Base-by-base conservation (phyloP, 768 basidiomycete species). In the Macrocybe gigantea region DNA sequence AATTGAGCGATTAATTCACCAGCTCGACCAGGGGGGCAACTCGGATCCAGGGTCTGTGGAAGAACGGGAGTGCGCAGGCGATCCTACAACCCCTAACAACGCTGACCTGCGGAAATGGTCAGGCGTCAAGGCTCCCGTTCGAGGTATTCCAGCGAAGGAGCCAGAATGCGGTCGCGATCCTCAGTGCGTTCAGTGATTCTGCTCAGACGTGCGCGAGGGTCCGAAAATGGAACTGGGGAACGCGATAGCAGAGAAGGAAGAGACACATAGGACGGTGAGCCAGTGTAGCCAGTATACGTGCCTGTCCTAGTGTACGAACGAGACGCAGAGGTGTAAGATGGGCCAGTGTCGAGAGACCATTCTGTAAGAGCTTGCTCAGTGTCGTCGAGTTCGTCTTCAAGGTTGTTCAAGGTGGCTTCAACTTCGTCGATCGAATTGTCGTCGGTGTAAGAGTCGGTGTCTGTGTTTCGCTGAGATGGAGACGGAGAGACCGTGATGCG, bases 101-200 rank as follows among this genome's bases (percentile, higher is more conserved):
- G 65, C 62, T 5, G 82, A 81, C 39, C 75, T 67, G 30, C 77
- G 71, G 39, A 68, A 62, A 14, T 63, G 69, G 43, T 80, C 78
- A 14, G 71, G 69, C 36, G 73, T 67, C 32, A 67, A 66, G 53
- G 65, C 75, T 7, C 60, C 56, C 32, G 64, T 71, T 47, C 75
- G 62, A 7, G 69, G 45, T 49, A 59, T 49, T 49, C 57, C 49
- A 15, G 66, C 66, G 53, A 68, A 71, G 0, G 70, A 61, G 8
- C 69, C 69, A 1, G 80, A 75, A 5, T 65, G 62, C 0, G 86
- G 86, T 30, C 86, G 79, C 0, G 85, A 68, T 32, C 80, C 64
- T 92, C 89, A 1, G 85, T 88, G 40, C 74, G 77, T 60, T 92
- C 89, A 3, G 87, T 79, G 50, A 92, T 92, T 2, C 78, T 83